A percentile compares a stretch with the other conserved stretches of the same genome.
These are phyloP conservation scores for Chytriomyces confervae DNA, from an alignment of 192 early-diverging fungal species.

Conservation along the genomic window DNA sequence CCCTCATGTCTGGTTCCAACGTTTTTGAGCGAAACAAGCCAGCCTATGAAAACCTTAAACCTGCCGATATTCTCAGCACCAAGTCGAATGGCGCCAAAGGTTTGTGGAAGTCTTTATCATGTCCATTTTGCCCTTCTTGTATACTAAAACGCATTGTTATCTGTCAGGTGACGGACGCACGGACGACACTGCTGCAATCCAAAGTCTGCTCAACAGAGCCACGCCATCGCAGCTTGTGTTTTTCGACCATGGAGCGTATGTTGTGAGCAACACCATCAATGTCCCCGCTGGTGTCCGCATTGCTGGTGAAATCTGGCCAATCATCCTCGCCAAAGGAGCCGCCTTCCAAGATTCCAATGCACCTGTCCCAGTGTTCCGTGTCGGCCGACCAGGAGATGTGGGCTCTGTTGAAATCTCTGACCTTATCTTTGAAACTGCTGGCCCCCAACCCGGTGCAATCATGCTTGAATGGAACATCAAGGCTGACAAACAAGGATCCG, in stretches of 20 bases:
- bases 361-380: slow-evolving; percentile 40
- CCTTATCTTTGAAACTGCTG: slow-evolving; percentile 1
- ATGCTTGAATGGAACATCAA: slow-evolving; percentile 51
- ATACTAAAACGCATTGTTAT: not conserved
- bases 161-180: slow-evolving; percentile 39
- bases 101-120: too few species aligned
- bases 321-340: slow-evolving; percentile 38
- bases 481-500: slow-evolving; percentile 28
- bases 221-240: slow-evolving; percentile 37
- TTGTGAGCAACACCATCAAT: slow-evolving; percentile 38
- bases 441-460: slow-evolving; percentile 44
- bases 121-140: not conserved
- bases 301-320: slow-evolving; percentile 47
- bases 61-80: slow-evolving; percentile 36
- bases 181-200: slow-evolving; percentile 48
- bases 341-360: slow-evolving; percentile 28
- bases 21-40: slow-evolving; percentile 41
- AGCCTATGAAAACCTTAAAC: slow-evolving; percentile 41
- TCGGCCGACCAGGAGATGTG: slow-evolving; percentile 43
- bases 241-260: slow-evolving; percentile 42
- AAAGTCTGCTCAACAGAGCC: slow-evolving; percentile 25
- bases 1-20: slow-evolving; percentile 18
- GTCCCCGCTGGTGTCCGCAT: slow-evolving; percentile 45
- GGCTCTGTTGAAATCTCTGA: slow-evolving; percentile 47
- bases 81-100: slow-evolving; percentile 46